A percentile compares a stretch with the other conserved stretches of the same genome.
Evolutionary conservation across 306 rosid genomes (phyloP).

Genomic region (Trifolium repens): DNA sequence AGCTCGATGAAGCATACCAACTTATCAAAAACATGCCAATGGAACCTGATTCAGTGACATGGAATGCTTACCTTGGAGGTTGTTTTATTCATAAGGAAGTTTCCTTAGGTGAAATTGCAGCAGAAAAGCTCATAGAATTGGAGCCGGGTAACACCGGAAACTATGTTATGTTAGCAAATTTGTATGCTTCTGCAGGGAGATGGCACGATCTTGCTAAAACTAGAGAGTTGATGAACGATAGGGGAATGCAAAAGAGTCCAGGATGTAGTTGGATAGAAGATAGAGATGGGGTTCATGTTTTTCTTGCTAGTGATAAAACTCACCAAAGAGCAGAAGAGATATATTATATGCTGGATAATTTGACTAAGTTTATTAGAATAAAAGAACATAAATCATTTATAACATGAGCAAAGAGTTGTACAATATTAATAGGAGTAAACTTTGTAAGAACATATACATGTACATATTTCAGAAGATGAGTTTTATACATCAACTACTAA

Average conservation of each 20-base stretch:
- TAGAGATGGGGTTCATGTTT: conserved; percentile 57
- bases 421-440: background rate
- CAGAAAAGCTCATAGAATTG: conserved; percentile 54
- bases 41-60: conserved; percentile 62
- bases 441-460: background rate
- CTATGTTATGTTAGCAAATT: conserved; percentile 56
- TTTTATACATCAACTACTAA: background rate
- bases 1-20: conserved; percentile 50
- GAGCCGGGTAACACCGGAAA: conserved; percentile 60
- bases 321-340: conserved; percentile 53
- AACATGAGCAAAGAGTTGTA: background rate
- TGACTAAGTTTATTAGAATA: background rate
- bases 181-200: conserved; percentile 56
- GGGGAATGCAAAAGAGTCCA: conserved; percentile 46
- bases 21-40: conserved; percentile 54
- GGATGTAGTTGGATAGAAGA: conserved; percentile 79
- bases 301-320: conserved; percentile 58
- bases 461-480: background rate
- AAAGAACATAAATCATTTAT: background rate
- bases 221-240: conserved; percentile 53
- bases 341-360: conserved; percentile 29
- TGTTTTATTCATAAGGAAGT: conserved; percentile 53
- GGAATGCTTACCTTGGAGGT: conserved; percentile 66
- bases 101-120: conserved; percentile 58
- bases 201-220: conserved; percentile 56